Evolutionary conservation across 1,284 basidiomycete genomes (phyloP), one percentile per base, ranked within the genome.

Genomic region (Vanrija sp.): DNA sequence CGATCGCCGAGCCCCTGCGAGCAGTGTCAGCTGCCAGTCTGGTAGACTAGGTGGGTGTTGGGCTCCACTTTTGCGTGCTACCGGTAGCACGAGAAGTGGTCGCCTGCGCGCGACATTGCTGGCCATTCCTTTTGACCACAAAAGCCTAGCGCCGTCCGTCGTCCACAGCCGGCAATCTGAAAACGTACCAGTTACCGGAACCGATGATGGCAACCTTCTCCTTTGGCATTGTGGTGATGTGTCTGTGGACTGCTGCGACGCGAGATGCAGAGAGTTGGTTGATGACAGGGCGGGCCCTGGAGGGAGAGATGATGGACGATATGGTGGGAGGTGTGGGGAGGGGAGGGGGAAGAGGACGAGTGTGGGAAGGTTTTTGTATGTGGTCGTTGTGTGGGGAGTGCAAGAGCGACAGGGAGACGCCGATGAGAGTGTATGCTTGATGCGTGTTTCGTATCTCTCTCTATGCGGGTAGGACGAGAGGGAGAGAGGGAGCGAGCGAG

Each of bases 141-240:
- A 40, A 14, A 40, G 38, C 38, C 34, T 34, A 14, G 34, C 34
- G 8, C 28, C 8, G 7, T 12, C 7, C 2, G 34, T 34, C 34
- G 9, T 12, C 4, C 12, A 2, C 38, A 12, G 2, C 34, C 34
- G 34, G 34, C 34, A 34, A 34, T 34, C 5, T 34, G 34, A 34
- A 7, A 19, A 61, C 69, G 52, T 26, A 71, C 76, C 75, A 78
- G 64, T 78, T 78, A 16, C 77, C 76, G 12, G 75, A 76, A 10
- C 83, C 83, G 43, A 84, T 79, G 62, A 84, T 79, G 28, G 79
- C 81, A 28, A 84, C 78, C 64, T 78, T 79, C 68, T 82, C 81
- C 67, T 80, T 81, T 18, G 46, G 14, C 46, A 57, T 51, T 23
- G 49, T 51, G 38, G 50, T 34, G 34, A 34, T 34, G 34, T 34